Percentiles rank a stretch among this genome's conserved stretches.
Conservation (phyloP, 371 early-diverging fungal species). For the Saksenaea vasiformis region DNA sequence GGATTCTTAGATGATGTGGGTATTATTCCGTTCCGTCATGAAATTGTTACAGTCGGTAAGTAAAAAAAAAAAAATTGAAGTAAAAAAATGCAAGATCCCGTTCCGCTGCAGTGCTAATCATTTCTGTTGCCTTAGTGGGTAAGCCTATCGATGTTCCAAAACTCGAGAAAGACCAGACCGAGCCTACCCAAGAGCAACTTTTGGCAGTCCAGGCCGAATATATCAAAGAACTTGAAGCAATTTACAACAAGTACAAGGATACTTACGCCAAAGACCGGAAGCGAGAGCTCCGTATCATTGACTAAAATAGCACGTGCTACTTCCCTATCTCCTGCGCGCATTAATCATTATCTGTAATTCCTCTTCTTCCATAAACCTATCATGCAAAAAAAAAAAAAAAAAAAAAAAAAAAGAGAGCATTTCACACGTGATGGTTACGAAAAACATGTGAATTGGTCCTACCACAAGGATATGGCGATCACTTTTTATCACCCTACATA, state of each 20-base stretch:
- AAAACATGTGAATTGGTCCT: background rate
- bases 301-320: constrained; percentile 19
- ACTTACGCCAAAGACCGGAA: constrained; percentile 60
- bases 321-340: background rate
- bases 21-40: constrained; percentile 54
- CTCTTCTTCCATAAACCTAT: background rate
- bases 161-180: constrained; percentile 38
- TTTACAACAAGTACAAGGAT: constrained; percentile 73
- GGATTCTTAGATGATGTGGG: constrained; percentile 44
- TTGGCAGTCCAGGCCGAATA: constrained; percentile 59
- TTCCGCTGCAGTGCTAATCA: background rate
- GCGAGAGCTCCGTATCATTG: constrained; percentile 51
- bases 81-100: background rate
- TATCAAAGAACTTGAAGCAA: constrained; percentile 54
- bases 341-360: background rate
- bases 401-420: too few species aligned
- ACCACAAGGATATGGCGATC: background rate
- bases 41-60: constrained; percentile 47
- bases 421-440: background rate
- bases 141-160: constrained; percentile 61
- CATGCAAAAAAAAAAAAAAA: background rate
- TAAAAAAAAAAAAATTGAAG: background rate
- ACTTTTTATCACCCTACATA: background rate
- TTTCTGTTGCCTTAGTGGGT: constrained; percentile 47
- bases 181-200: constrained; percentile 63